Percentiles rank a stretch among this genome's conserved stretches.
Evolutionary conservation across 2,329 filamentous ascomycete species (phyloP).

Genomic region (Diaporthe vexans): DNA sequence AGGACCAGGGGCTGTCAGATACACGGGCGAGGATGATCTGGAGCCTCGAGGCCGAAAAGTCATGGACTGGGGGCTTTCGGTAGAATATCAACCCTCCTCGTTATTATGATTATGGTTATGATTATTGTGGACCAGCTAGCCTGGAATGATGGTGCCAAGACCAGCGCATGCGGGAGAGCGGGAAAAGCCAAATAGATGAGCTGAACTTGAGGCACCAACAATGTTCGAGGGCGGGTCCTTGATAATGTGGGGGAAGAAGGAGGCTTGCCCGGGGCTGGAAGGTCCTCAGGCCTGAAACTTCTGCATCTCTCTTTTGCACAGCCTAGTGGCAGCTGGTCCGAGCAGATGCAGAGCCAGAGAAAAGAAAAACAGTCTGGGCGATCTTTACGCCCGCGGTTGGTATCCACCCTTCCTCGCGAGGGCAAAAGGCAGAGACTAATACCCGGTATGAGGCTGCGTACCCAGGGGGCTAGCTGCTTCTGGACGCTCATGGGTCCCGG

Average conservation of each 20-base stretch:
- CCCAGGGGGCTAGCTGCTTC: neutral
- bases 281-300: constrained; percentile 15
- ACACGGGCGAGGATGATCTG: constrained; percentile 1
- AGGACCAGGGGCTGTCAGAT: constrained; percentile 15
- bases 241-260: constrained; percentile 8
- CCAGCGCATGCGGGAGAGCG: constrained; percentile 1
- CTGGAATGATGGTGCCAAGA: constrained; percentile 1
- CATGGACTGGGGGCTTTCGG: neutral
- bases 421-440: neutral
- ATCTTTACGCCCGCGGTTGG: neutral
- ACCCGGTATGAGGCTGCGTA: constrained; percentile 1
- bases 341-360: neutral
- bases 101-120: neutral
- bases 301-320: constrained; percentile 10
- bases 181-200: constrained; percentile 26
- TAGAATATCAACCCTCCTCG: neutral
- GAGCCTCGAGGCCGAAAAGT: neutral
- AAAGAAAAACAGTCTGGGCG: neutral
- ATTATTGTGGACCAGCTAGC: constrained; percentile 21
- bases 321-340: constrained; percentile 6
- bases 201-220: constrained; percentile 28
- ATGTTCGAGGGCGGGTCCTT: constrained; percentile 2
- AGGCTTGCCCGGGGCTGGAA: constrained; percentile 29
- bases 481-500: constrained; percentile 11
- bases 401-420: constrained; percentile 2